Evolutionary conservation across 2,329 filamentous ascomycete species (phyloP).

Genomic region (Cladorrhinum sp.): DNA sequence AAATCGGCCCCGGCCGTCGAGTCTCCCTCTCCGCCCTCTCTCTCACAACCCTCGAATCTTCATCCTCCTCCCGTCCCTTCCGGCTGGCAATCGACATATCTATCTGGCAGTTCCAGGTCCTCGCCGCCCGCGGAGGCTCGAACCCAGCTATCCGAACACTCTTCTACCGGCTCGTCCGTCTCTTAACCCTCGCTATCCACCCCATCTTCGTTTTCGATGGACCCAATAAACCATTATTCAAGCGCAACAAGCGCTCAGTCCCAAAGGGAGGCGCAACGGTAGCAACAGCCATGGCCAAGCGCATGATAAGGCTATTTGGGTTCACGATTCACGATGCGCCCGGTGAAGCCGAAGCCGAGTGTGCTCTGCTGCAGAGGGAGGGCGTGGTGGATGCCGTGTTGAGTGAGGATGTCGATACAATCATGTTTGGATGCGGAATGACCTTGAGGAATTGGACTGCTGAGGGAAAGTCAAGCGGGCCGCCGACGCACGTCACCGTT

Average conservation of each 20-base stretch:
- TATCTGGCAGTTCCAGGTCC: constrained; percentile 95
- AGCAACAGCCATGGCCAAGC: constrained; percentile 74
- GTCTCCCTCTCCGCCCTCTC: constrained; percentile 81
- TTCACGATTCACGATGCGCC: constrained; percentile 83
- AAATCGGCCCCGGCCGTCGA: constrained; percentile 77
- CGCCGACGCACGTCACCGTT: constrained; percentile 80
- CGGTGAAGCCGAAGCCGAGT: constrained; percentile 95
- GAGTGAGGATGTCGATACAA: constrained; percentile 93
- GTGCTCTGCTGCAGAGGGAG: constrained; percentile 75
- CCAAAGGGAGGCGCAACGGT: constrained; percentile 56
- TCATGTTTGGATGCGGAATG: constrained; percentile 89
- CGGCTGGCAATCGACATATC: constrained; percentile 90
- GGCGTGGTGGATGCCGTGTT: constrained; percentile 90
- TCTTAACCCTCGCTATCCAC: constrained; percentile 48
- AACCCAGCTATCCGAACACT: constrained; percentile 89
- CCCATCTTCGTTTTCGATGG: constrained; percentile 56
- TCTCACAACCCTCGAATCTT: constrained; percentile 65
- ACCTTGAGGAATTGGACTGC: constrained; percentile 82
- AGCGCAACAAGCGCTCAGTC: constrained; percentile 74
- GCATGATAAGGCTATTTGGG: constrained; percentile 78
- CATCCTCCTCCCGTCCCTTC: constrained; percentile 61
- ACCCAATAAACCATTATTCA: constrained; percentile 61
- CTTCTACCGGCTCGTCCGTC: constrained; percentile 76
- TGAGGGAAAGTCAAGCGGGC: constrained; percentile 62
- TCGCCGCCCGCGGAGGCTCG: constrained; percentile 74